phyloP scores from a whole-genome alignment of 2,329 filamentous ascomycete genomes.

The Hymenoscyphus scutula region DNA sequence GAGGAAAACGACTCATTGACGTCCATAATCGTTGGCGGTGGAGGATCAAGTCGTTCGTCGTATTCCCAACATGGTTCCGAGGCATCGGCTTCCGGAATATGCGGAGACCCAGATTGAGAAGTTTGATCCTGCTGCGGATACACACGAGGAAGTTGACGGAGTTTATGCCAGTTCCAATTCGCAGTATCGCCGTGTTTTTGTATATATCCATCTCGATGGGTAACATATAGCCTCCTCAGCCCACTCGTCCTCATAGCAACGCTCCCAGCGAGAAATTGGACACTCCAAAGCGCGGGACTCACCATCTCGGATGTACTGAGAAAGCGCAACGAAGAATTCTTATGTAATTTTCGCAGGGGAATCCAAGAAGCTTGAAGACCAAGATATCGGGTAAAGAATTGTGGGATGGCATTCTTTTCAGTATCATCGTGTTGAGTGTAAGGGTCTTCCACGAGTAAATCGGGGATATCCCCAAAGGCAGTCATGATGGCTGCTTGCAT shows the following conservation, averaged over 20 bases:
- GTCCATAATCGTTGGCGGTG: constrained; percentile 44
- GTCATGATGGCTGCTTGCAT: constrained; percentile 61
- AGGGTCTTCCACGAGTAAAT: constrained; percentile 37
- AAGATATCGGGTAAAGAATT: constrained; percentile 27
- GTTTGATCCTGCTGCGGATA: constrained; percentile 49
- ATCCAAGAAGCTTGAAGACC: constrained; percentile 68
- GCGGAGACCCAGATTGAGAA: constrained; percentile 35
- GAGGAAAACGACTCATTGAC: constrained; percentile 47
- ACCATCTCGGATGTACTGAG: constrained; percentile 70
- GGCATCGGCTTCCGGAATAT: constrained; percentile 60
- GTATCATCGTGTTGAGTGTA: constrained; percentile 23
- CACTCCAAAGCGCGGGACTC: constrained; percentile 69
- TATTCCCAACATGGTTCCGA: constrained; percentile 67
- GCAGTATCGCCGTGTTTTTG: constrained; percentile 51
- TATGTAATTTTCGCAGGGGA: constrained; percentile 74
- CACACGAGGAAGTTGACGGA: constrained; percentile 61
- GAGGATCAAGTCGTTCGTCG: constrained; percentile 60
- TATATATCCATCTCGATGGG: constrained; percentile 70
- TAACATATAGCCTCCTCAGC: constrained; percentile 70
- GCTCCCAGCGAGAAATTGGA: constrained; percentile 65
- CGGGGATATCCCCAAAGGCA: constrained; percentile 58
- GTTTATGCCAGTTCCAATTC: constrained; percentile 69
- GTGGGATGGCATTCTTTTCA: constrained; percentile 22
- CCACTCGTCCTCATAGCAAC: constrained; percentile 68
- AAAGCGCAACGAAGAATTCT: constrained; percentile 69